Percentiles rank a stretch among this genome's conserved stretches.
phyloP scores from a whole-genome alignment of 495 filamentous ascomycete species.

The Diplogelasinospora grovesii region DNA sequence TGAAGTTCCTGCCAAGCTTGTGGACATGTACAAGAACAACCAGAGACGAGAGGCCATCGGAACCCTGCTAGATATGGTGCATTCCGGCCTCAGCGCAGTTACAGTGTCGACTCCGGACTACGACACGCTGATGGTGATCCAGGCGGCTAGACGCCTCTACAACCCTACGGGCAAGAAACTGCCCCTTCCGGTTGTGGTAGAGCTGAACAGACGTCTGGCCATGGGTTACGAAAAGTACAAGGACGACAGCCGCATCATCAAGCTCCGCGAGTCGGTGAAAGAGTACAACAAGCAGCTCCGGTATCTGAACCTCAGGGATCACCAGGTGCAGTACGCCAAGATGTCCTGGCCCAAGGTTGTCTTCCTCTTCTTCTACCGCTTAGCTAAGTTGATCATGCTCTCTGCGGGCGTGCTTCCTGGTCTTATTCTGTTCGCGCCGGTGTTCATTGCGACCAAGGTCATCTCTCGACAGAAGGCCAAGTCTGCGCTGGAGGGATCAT shows the following conservation, averaged over 20 bases:
- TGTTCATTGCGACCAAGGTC: conserved; percentile 83
- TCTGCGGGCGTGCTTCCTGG: conserved; percentile 81
- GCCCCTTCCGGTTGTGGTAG: conserved; percentile 87
- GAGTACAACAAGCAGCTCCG: conserved; percentile 86
- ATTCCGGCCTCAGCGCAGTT: conserved; percentile 76
- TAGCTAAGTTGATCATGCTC: conserved; percentile 68
- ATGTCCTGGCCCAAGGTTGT: conserved; percentile 70
- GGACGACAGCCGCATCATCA: conserved; percentile 77
- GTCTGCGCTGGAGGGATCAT: conserved; percentile 84
- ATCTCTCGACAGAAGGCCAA: conserved; percentile 88
- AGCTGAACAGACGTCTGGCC: conserved; percentile 89
- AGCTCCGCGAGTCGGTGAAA: conserved; percentile 69
- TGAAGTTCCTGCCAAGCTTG: conserved; percentile 71
- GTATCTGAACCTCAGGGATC: conserved; percentile 80
- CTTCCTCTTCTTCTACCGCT: conserved; percentile 69
- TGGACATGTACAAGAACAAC: conserved; percentile 76
- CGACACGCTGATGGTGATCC: conserved; percentile 95
- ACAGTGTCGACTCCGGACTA: conserved; percentile 94
- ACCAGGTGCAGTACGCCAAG: conserved; percentile 90
- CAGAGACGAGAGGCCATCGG: conserved; percentile 80
- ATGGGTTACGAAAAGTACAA: conserved; percentile 91
- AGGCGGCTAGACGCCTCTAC: conserved; percentile 90
- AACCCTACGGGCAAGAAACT: conserved; percentile 92
- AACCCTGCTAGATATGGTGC: conserved; percentile 74
- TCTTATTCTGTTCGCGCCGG: conserved; percentile 77